phyloP scores from a whole-genome alignment of 306 rosid genomes.

The Luffa aegyptiaca region DNA sequence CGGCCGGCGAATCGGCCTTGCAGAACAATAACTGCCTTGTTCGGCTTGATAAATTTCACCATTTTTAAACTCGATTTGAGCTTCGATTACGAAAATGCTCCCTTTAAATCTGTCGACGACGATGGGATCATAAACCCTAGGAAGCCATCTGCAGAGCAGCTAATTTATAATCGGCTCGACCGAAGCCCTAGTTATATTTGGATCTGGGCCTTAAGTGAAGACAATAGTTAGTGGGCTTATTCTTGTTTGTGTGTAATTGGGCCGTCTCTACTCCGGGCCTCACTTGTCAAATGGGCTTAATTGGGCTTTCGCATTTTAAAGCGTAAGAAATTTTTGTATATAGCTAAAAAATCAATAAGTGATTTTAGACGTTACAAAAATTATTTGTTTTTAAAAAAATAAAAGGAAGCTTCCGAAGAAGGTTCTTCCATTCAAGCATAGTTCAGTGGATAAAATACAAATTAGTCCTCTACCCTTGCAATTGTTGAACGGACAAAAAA shows the following conservation, averaged over 20 bases:
- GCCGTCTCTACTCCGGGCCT: neutral
- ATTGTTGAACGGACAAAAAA: too few species aligned
- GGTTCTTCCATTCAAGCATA: too few species aligned
- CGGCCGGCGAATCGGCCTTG: slow-evolving; percentile 47
- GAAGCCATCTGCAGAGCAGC: neutral
- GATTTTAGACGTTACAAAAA: too few species aligned
- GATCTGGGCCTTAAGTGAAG: neutral
- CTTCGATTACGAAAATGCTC: neutral
- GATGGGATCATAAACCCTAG: neutral
- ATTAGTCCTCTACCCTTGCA: too few species aligned
- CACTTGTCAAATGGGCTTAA: neutral
- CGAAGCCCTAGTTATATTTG: neutral
- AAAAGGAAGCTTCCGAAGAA: too few species aligned
- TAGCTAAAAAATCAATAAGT: too few species aligned
- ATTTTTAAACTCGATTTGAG: neutral
- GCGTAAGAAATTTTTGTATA: too few species aligned
- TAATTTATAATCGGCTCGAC: neutral
- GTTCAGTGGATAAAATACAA: too few species aligned
- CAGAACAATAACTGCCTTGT: slow-evolving; percentile 37
- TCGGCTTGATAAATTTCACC: slow-evolving; percentile 37
- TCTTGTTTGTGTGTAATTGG: neutral
- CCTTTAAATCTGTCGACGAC: neutral
- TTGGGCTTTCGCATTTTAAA: neutral
- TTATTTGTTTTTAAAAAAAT: too few species aligned
- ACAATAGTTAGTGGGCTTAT: neutral